Evolutionary conservation across 805 yeast genomes (phyloP).

Genomic region (Kuraishia piskuri): DNA sequence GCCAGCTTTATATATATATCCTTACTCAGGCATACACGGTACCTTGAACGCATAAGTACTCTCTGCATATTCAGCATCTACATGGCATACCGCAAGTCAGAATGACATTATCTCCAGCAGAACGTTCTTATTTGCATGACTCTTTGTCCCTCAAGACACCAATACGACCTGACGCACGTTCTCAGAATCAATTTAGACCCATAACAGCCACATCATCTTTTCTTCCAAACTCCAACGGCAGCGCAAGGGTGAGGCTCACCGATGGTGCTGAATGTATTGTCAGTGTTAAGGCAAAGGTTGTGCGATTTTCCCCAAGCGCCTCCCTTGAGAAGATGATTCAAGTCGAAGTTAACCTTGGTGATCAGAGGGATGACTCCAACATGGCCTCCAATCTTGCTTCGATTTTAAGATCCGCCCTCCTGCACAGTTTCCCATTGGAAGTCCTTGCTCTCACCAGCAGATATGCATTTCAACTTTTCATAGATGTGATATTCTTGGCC

Average conservation of each 20-base stretch:
- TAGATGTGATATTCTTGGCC: constrained; percentile 75
- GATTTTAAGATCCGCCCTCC: constrained; percentile 44
- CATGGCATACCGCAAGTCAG: neutral
- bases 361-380: constrained; percentile 71
- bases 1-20: too few species aligned
- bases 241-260: constrained; percentile 74
- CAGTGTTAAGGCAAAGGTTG: constrained; percentile 82
- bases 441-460: constrained; percentile 58
- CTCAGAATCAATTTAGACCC: constrained; percentile 70
- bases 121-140: constrained; percentile 65
- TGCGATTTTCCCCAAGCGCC: constrained; percentile 15
- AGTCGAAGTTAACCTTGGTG: constrained; percentile 76
- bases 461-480: constrained; percentile 66
- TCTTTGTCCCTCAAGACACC: constrained; percentile 55
- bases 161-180: constrained; percentile 82
- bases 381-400: constrained; percentile 57
- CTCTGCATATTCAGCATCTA: too few species aligned
- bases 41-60: too few species aligned
- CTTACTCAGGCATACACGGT: too few species aligned
- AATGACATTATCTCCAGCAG: constrained; percentile 67
- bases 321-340: constrained; percentile 45
- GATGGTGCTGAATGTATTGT: constrained; percentile 94
- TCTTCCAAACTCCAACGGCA: constrained; percentile 85
- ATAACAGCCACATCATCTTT: constrained; percentile 75
- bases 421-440: constrained; percentile 41